Evolutionary conservation across 805 yeast genomes (phyloP), one percentile per base, ranked within the genome.

Genomic region (Candida sonorensis): DNA sequence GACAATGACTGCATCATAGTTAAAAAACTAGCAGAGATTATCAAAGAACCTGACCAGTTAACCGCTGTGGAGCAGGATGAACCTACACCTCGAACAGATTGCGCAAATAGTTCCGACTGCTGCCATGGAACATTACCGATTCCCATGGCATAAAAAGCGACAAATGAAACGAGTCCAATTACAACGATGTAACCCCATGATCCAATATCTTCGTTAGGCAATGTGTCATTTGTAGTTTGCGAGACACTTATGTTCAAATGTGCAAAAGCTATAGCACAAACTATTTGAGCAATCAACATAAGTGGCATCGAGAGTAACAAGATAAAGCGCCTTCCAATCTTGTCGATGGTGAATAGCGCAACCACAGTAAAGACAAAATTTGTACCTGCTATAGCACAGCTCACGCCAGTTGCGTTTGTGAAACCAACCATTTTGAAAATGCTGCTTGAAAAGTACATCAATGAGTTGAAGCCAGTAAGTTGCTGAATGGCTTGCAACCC

Each of bases 1-100:
- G 97, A 85, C 42, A 92, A 86, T 45, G 77, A 82, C 53, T 84
- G 75, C 63, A 92, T 70, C 97, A 90, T 87, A 18, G 97, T 90
- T 57, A 92, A 69, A 62, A 88, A 90, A 0, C 96, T 65, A 11
- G 72, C 59, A 2, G 77, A 69, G 37, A 72, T 61, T 13, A 64
- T 64, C 50, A 71, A 59, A 17, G 77, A 71, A 3, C 78, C 77
- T 7, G 69, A 54, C 78, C 78, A 72, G 51, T 56, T 55, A 15
- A 57, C 53, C 4, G 55, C 51, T 2, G 62, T 57, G 3, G 57
- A 43, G 28, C 49, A 41, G 5, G 61, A 51, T 5, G 67, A 64
- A 12, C 77, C 78, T 25, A 69, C 46, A 10, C 75, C 69, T 38
- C 78, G 59, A 15, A 72, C 74, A 32, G 66, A 67, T 42, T 72